Conservation (phyloP, 176 grass and related monocot genomes). For the Tuctoria greenei region DNA sequence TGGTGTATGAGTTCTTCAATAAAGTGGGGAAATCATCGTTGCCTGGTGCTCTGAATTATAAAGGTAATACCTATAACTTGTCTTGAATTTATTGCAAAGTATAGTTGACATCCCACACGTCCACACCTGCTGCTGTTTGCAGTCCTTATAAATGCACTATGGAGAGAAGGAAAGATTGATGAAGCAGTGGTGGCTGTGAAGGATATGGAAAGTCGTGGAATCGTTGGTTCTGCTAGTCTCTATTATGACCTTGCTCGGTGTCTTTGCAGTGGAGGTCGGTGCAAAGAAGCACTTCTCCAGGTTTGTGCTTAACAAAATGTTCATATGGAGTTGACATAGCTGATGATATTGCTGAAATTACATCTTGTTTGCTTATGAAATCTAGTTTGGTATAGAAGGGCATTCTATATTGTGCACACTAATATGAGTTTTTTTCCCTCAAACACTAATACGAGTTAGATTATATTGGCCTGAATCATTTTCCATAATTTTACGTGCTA, state of each 20-base stretch:
- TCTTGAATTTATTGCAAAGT: slow-evolving; percentile 13
- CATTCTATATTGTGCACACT: slow-evolving; percentile 3
- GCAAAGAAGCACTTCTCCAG: slow-evolving; percentile 92
- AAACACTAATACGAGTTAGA: neutral
- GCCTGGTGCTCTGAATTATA: slow-evolving; percentile 86
- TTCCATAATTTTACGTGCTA: neutral
- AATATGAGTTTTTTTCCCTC: too few species aligned
- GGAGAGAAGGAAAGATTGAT: slow-evolving; percentile 90
- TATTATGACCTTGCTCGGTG: slow-evolving; percentile 97
- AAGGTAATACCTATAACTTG: slow-evolving; percentile 50
- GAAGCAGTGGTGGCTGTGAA: slow-evolving; percentile 79
- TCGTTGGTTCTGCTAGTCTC: slow-evolving; percentile 88
- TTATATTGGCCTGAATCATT: neutral
- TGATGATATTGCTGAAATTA: slow-evolving; percentile 4
- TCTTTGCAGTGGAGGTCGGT: slow-evolving; percentile 83
- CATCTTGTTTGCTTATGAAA: neutral
- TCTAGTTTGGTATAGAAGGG: neutral
- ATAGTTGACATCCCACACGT: slow-evolving; percentile 23
- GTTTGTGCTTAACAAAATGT: slow-evolving; percentile 40
- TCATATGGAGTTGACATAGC: slow-evolving; percentile 17
- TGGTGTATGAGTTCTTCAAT: slow-evolving; percentile 93
- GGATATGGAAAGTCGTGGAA: slow-evolving; percentile 90
- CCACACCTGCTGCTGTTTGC: slow-evolving; percentile 26
- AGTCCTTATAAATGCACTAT: slow-evolving; percentile 92
- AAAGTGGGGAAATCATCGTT: slow-evolving; percentile 69